Base-by-base conservation (phyloP, 441 rosid species). In the Arabidopsis hybrid region DNA sequence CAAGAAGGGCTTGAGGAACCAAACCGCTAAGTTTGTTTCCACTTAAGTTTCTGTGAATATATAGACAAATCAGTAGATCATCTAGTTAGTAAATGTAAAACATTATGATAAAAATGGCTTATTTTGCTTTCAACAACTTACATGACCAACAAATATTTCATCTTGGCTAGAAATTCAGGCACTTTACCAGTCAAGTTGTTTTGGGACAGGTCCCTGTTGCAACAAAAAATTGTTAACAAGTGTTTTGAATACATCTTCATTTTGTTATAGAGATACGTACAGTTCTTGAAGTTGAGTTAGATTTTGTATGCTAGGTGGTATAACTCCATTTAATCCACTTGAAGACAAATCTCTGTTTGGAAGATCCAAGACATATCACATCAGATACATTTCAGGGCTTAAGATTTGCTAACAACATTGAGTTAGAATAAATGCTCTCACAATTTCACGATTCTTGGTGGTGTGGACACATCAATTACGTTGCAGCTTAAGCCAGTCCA, bases 391-490 rank as follows among this genome's bases (percentile, higher is more conserved):
- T 31, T 31, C 32, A 31, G 32, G 32, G 31, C 31, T 29, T 2
- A 29, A 29, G 31, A 3, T 31, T 31, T 31, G 32, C 32, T 31
- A 31, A 31, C 32, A 31, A 31, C 4, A 31, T 31, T 31, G 32
- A 31, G 0, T 36, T 6, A 34, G 13, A 21, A 8, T 50, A 21
- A 21, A 21, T 21, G 5, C 29, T 58, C 88, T 81, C 72, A 85
- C 88, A 84, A 29, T 8, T 85, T 34, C 46, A 65, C 60, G 34
- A 86, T 83, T 74, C 85, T 80, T 0, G 85, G 83, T 46, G 78
- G 63, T 35, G 74, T 75, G 45, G 74, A 53, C 3, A 62, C 31
- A 71, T 77, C 79, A 0, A 21, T 7, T 6, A 65, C 29, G 38
- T 60, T 69, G 58, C 86, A 86, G 17, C 47, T 7, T 17, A 84